Base-by-base conservation (phyloP, 768 basidiomycete species). In the Boletus rufocinnamomeus region DNA sequence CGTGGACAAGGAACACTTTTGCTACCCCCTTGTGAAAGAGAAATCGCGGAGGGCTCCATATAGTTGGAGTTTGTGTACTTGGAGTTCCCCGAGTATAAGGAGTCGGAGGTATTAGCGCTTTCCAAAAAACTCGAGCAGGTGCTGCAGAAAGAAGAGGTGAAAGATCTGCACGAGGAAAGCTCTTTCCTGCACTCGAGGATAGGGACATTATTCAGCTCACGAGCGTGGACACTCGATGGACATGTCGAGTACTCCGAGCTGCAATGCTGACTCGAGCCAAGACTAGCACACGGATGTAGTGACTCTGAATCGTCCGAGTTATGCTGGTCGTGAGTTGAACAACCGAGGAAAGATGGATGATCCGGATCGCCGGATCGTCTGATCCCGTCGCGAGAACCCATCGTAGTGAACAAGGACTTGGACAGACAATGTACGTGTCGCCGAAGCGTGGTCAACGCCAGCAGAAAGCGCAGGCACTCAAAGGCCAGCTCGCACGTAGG, bases 161-260 rank as follows among this genome's bases (percentile, higher is more conserved):
- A 57, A 6, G 63, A 62, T 50, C 38, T 17, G 38, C 52, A 46
- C 4, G 61, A 59, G 30, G 60, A 59, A n/a, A 30, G 34, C 6
- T 25, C 60, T 41, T 43, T 17, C 19, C 35, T 41, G 11, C 35
- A 54, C 56, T 37, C 37, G 14, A n/a, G n/a, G 27, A 34, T 32
- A 19, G 13, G 19, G 19, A 23, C 19, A 45, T 45, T 58, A 17
- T 41, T 35, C 38, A 6, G 13, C 34, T 16, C 50, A 8, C 47
- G 37, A 40, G 37, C 10, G 23, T 46, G 34, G 46, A 59, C 40
- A 19, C 60, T 51, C 7, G 70, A 62, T 7, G 57, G 49, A 38
- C 70, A 72, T 19, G 70, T 68, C 37, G 70, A 72, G 47, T 66
- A 71, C 35, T 54, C 56, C 11, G 70, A 62, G 58, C 59, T 60